A percentile compares a stretch with the other conserved stretches of the same genome.
Evolutionary conservation across 2,329 filamentous ascomycete genomes (phyloP).

Genomic region (Escovopsis sp.): DNA sequence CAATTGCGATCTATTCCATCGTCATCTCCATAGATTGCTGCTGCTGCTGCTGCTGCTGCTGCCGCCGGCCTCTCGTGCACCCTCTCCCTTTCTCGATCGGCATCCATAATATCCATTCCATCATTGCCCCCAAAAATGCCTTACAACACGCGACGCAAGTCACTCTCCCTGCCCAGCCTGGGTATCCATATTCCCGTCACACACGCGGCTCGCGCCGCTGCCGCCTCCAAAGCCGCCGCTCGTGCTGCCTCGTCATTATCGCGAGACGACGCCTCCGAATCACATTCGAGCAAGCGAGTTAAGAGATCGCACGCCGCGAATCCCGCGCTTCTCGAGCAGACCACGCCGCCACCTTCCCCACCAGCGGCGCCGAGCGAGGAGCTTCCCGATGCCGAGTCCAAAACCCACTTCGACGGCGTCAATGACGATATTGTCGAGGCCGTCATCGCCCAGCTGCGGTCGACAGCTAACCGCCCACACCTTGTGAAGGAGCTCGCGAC

Average conservation of each 20-base stretch:
- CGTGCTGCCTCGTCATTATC: conserved; percentile 15
- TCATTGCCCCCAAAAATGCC: conserved; percentile 47
- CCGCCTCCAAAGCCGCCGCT: conserved; percentile 27
- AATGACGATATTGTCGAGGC: conserved; percentile 92
- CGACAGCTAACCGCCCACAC: conserved; percentile 82
- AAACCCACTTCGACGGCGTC: conserved; percentile 58
- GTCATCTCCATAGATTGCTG: background rate
- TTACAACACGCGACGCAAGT: conserved; percentile 95
- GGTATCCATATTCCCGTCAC: conserved; percentile 74
- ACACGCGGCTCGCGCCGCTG: conserved; percentile 41
- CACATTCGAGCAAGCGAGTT: conserved; percentile 45
- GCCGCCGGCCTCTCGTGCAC: background rate
- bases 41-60: too few relatives aligned
- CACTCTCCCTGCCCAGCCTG: conserved; percentile 77
- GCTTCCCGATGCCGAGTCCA: conserved; percentile 12
- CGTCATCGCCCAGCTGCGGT: conserved; percentile 75
- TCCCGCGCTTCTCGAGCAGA: conserved; percentile 65
- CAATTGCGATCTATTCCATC: background rate
- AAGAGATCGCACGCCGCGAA: conserved; percentile 64
- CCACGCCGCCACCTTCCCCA: conserved; percentile 38
- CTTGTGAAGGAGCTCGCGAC: conserved; percentile 85
- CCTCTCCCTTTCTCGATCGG: background rate
- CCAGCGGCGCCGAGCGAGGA: conserved; percentile 15
- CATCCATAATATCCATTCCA: background rate
- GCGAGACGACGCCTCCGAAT: conserved; percentile 15